Percentiles rank a stretch among this genome's conserved stretches.
These are phyloP conservation scores for Xylariaceae sp. DNA, from an alignment of 2,329 filamentous ascomycete genomes.

Conservation along the genomic window DNA sequence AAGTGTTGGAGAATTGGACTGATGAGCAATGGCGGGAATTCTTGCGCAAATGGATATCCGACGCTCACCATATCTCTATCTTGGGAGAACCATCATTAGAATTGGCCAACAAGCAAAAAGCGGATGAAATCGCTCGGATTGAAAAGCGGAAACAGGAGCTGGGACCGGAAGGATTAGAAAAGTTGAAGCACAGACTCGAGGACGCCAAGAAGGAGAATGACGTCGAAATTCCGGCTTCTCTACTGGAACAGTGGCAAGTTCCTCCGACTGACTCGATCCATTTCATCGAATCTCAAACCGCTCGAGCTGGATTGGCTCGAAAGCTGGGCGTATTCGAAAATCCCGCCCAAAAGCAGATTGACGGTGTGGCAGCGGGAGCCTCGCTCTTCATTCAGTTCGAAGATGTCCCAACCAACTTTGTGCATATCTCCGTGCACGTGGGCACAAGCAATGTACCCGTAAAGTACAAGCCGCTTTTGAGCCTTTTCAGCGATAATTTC, in stretches of 20 bases:
- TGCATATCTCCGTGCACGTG: slow-evolving; percentile 74
- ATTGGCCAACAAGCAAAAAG: slow-evolving; percentile 74
- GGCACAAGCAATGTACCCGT: slow-evolving; percentile 72
- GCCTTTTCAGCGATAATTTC: slow-evolving; percentile 84
- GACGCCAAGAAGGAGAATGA: slow-evolving; percentile 85
- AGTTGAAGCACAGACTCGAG: slow-evolving; percentile 69
- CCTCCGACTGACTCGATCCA: slow-evolving; percentile 87
- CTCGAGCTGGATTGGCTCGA: slow-evolving; percentile 72
- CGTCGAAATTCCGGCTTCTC: slow-evolving; percentile 70
- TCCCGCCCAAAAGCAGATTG: slow-evolving; percentile 67
- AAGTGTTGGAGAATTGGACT: slow-evolving; percentile 69
- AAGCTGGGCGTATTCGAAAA: slow-evolving; percentile 63
- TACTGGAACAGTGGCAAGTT: slow-evolving; percentile 78
- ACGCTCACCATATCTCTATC: slow-evolving; percentile 81
- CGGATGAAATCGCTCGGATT: slow-evolving; percentile 71
- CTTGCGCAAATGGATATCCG: slow-evolving; percentile 74
- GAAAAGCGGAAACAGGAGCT: slow-evolving; percentile 72
- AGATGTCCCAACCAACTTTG: slow-evolving; percentile 87
- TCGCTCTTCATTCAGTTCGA: slow-evolving; percentile 96
- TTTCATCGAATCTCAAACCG: slow-evolving; percentile 84
- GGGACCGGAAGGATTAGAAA: slow-evolving; percentile 73
- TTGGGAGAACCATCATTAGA: slow-evolving; percentile 79
- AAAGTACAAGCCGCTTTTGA: slow-evolving; percentile 77
- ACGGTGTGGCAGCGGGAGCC: slow-evolving; percentile 56
- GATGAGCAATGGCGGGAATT: slow-evolving; percentile 81